Evolutionary conservation across 306 rosid species (phyloP).

Genomic region (Inga oerstediana): DNA sequence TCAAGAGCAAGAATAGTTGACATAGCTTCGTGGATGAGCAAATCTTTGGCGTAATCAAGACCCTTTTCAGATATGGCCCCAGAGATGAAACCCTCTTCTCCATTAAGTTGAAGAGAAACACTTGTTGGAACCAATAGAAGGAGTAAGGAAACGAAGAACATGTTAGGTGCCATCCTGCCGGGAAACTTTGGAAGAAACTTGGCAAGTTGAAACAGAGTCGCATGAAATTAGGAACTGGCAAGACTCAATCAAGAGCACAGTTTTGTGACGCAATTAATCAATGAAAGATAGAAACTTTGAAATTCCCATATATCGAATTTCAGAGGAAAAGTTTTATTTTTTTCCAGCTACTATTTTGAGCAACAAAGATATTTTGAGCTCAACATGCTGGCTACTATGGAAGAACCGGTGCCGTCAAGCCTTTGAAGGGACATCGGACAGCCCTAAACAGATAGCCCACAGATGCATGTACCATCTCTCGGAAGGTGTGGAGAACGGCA

Average conservation of each 20-base stretch:
- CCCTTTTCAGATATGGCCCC: conserved; percentile 67
- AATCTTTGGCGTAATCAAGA: conserved; percentile 72
- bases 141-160: conserved; percentile 28
- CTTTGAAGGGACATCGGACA: too few relatives aligned
- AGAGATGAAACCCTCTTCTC: conserved; percentile 62
- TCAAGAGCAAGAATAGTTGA: conserved; percentile 60
- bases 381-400: too few relatives aligned
- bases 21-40: conserved; percentile 61
- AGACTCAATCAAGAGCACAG: not conserved
- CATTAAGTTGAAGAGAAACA: conserved; percentile 38
- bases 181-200: conserved; percentile 35
- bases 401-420: too few relatives aligned
- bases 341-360: not conserved
- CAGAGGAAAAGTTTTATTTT: not conserved
- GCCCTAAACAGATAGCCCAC: too few relatives aligned
- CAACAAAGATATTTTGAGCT: not conserved
- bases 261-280: not conserved
- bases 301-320: conserved; percentile 10
- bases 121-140: conserved; percentile 43
- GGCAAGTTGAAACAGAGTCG: conserved; percentile 21
- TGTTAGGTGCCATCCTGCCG: conserved; percentile 32
- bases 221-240: not conserved
- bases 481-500: too few relatives aligned
- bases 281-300: conserved; percentile 27
- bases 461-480: too few relatives aligned